Conservation (phyloP, 2,329 filamentous ascomycete species). For the Neofusicoccum sp. region DNA sequence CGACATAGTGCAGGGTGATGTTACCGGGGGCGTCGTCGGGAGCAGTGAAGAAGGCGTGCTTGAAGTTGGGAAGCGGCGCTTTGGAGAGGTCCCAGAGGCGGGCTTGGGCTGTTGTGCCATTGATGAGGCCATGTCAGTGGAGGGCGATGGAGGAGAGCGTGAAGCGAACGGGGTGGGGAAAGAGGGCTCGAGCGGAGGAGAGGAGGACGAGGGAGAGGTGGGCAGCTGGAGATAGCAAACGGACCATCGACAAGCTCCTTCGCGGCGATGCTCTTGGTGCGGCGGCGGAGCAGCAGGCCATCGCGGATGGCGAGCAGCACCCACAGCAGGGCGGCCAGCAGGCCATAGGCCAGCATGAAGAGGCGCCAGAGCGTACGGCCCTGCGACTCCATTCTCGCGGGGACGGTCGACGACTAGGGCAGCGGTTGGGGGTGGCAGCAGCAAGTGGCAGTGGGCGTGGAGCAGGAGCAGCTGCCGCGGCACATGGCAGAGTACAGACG, state of each 20-base stretch:
- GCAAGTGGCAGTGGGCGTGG: background rate
- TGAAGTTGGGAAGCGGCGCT: conserved; percentile 47
- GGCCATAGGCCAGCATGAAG: conserved; percentile 32
- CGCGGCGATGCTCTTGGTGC: conserved; percentile 32
- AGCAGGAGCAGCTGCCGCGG: background rate
- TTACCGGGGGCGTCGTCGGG: conserved; percentile 39
- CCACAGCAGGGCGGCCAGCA: conserved; percentile 31
- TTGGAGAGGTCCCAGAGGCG: conserved; percentile 58
- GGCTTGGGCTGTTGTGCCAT: conserved; percentile 48
- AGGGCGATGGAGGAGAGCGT: background rate
- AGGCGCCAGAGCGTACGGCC: background rate
- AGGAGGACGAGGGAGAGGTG: background rate
- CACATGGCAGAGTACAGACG: conserved; percentile 9
- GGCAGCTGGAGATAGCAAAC: background rate
- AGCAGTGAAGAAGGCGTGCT: conserved; percentile 56
- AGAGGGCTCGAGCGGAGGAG: background rate
- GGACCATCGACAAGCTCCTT: conserved; percentile 33
- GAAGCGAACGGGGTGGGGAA: background rate
- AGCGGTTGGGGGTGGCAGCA: background rate
- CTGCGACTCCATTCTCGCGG: background rate
- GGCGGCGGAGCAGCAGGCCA: conserved; percentile 32
- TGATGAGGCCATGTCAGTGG: conserved; percentile 6
- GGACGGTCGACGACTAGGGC: background rate
- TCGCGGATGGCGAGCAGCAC: conserved; percentile 31
- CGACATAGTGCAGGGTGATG: conserved; percentile 59